phyloP scores from a whole-genome alignment of 2,329 filamentous ascomycete genomes.

The Paecilomyces sp. region DNA sequence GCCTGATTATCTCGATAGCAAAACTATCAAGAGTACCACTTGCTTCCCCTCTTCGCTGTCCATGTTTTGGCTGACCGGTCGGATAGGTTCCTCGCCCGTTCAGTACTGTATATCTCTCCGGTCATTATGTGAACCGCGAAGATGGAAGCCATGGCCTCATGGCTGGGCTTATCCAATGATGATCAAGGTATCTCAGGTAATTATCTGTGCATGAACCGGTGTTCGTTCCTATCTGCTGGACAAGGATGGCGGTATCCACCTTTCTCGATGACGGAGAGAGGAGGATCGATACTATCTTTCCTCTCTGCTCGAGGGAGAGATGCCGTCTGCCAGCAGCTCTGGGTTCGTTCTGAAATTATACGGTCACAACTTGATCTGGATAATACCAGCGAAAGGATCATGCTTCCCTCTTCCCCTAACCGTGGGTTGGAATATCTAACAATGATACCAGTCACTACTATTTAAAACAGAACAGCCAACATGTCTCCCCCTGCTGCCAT shows the following conservation, averaged over 20 bases:
- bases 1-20: not conserved
- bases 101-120: conserved; percentile 2
- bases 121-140: conserved; percentile 10
- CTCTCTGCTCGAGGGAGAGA: conserved; percentile 1
- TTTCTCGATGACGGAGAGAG: conserved; percentile 11
- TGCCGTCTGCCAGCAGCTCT: conserved; percentile 5
- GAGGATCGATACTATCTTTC: not conserved
- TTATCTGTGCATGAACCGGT: conserved; percentile 57
- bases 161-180: conserved; percentile 31
- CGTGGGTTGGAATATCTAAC: conserved; percentile 31
- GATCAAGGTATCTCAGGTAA: conserved; percentile 45
- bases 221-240: conserved; percentile 40
- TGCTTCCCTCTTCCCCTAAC: conserved; percentile 54
- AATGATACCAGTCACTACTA: conserved; percentile 23
- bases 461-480: conserved; percentile 31
- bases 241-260: conserved; percentile 13
- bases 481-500: conserved; percentile 77
- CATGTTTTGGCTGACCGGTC: not conserved
- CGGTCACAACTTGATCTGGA: conserved; percentile 95
- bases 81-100: not conserved
- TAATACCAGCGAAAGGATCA: conserved; percentile 99
- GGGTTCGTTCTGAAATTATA: conserved; percentile 64
- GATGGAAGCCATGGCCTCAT: conserved; percentile 33
- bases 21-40: not conserved
- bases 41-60: not conserved